These are phyloP conservation scores for Rehmannia glutinosa DNA, from an alignment of 257 asterid species.

Conservation along the genomic window DNA sequence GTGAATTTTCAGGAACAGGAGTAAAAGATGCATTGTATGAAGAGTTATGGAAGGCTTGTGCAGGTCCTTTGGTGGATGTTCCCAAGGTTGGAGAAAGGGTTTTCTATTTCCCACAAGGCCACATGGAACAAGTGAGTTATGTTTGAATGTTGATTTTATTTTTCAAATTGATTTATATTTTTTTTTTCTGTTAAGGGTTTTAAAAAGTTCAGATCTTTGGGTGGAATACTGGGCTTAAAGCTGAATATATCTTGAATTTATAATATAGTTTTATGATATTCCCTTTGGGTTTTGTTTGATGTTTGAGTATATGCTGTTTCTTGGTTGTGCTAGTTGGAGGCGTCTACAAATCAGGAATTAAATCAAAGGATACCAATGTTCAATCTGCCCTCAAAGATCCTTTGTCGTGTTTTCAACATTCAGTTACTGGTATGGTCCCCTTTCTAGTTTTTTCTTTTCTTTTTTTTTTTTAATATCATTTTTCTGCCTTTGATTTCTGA, in stretches of 20 bases:
- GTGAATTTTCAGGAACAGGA: slow-evolving; percentile 31
- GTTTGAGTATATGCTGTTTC: slow-evolving; percentile 13
- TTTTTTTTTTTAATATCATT: too few species aligned
- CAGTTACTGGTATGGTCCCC: slow-evolving; percentile 60
- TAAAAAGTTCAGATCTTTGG: slow-evolving; percentile 27
- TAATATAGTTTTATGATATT: neutral
- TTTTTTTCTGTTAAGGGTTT: neutral
- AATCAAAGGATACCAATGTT: slow-evolving; percentile 72
- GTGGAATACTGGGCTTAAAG: slow-evolving; percentile 7
- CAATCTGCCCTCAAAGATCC: slow-evolving; percentile 77
- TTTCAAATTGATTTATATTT: neutral
- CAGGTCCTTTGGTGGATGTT: slow-evolving; percentile 93
- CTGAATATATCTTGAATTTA: slow-evolving; percentile 6
- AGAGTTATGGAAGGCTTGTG: slow-evolving; percentile 92
- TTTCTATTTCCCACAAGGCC: slow-evolving; percentile 97
- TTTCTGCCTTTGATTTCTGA: slow-evolving; percentile 2
- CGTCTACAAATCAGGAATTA: slow-evolving; percentile 87
- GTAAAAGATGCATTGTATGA: slow-evolving; percentile 53
- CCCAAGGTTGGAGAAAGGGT: slow-evolving; percentile 72
- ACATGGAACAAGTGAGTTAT: slow-evolving; percentile 86
- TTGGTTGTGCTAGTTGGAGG: slow-evolving; percentile 69
- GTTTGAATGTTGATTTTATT: slow-evolving; percentile 2
- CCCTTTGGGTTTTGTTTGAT: slow-evolving; percentile 15
- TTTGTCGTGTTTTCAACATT: slow-evolving; percentile 62
- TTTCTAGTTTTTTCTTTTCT: neutral